Base-by-base conservation (phyloP, 495 filamentous ascomycete genomes). In the Xylaria telfairii region DNA sequence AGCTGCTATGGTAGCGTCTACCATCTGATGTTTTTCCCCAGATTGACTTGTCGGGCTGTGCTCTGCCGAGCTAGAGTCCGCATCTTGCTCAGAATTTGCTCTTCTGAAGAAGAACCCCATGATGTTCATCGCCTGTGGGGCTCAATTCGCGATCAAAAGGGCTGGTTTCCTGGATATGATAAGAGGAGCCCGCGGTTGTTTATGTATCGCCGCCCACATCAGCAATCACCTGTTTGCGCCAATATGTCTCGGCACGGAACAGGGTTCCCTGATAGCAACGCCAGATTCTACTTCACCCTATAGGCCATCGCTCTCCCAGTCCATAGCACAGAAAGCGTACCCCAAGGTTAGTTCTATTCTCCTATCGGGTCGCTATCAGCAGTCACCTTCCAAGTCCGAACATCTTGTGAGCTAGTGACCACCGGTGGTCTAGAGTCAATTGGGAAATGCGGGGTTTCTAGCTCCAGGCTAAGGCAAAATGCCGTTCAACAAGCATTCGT, bases 1-100 rank as follows among this genome's bases (percentile, higher is more conserved):
- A 19, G 74, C 70, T 15, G 76, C 68, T 44, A 73, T 73, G 0
- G 71, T 26, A 17, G 72, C 51, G 60, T 79, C 74, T 59, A 75
- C 34, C 10, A 12, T 30, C 51, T 30, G 41, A 3, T 49, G 21
- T 47, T 65, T 42, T 53, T 65, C 68, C 7, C 37, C 19, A 21
- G 15, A 32, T 4, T 56, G 32, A 4, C 60, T 59, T 2, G 32
- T 37, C 26, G 10, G 19, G 34, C 53, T 60, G 4, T 51, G 47
- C n/a, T 42, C 51, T n/a, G 49, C 26, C 30, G 53, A 59, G n/a
- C 49, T 28, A 12, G 32, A 60, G 51, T 41, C 15, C 19, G 30
- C 62, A 30, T 65, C 68, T 21, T 46, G 39, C 5, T 65, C 60
- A 17, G 19, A 13, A 4, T 46, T 28, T 10, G 37, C 2, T 34